Evolutionary conservation across 2,329 filamentous ascomycete genomes (phyloP).

Genomic region (Sclerotinia borealis): DNA sequence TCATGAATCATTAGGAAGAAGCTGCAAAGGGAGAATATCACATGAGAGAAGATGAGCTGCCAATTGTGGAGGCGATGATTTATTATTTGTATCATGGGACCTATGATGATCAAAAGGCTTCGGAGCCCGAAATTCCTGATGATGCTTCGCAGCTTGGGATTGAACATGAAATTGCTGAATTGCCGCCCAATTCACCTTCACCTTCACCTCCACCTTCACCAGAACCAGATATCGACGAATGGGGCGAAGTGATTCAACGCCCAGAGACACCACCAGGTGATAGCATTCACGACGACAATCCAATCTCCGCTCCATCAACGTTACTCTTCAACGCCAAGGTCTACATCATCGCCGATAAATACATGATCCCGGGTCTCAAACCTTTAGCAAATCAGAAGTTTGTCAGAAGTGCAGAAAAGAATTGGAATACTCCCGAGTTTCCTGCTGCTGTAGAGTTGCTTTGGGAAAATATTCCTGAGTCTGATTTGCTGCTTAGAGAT

Average conservation of each 20-base stretch:
- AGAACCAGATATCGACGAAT: neutral
- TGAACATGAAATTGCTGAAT: neutral
- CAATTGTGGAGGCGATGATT: conserved; percentile 68
- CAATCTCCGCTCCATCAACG: neutral
- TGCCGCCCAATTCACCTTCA: neutral
- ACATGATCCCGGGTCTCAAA: conserved; percentile 19
- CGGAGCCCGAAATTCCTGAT: too few species aligned
- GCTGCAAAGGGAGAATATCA: conserved; percentile 35
- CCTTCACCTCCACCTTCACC: neutral
- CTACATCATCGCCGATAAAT: conserved; percentile 23
- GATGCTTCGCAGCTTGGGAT: neutral
- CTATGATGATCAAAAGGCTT: conserved; percentile 1
- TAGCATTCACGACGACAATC: neutral
- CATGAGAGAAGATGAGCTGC: conserved; percentile 58
- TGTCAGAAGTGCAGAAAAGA: neutral
- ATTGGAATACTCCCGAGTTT: conserved; percentile 15
- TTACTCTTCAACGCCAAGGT: conserved; percentile 17
- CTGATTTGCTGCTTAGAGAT: conserved; percentile 13
- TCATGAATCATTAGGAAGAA: neutral
- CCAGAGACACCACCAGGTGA: neutral
- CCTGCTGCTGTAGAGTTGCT: conserved; percentile 8
- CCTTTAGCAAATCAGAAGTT: conserved; percentile 15
- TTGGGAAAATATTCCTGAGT: conserved; percentile 14
- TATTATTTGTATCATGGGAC: conserved; percentile 61
- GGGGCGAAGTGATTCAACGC: neutral